These are phyloP conservation scores for Solanum rostratum DNA, from an alignment of 257 asterid species.

Conservation along the genomic window DNA sequence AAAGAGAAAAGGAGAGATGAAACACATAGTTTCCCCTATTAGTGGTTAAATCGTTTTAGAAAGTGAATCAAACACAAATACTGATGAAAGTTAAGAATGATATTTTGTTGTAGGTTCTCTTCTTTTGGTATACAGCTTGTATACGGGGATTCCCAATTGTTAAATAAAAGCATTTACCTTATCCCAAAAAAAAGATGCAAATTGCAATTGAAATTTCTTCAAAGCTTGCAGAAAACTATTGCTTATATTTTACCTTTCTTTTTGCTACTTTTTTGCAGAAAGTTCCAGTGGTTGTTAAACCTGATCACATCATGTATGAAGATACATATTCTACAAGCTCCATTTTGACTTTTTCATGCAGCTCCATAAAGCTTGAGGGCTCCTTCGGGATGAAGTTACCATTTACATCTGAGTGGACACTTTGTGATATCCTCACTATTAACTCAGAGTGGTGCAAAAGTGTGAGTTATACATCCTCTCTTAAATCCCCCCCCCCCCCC, in stretches of 20 bases:
- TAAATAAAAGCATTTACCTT: neutral
- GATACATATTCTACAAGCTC: constrained; percentile 27
- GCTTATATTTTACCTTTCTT: neutral
- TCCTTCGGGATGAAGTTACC: constrained; percentile 13
- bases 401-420: constrained; percentile 32
- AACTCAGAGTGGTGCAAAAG: constrained; percentile 33
- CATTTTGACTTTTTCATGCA: constrained; percentile 41
- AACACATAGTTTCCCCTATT: neutral
- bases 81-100: neutral
- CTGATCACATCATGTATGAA: constrained; percentile 38
- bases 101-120: neutral
- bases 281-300: constrained; percentile 36
- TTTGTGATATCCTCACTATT: constrained; percentile 34
- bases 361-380: constrained; percentile 41
- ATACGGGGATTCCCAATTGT: neutral
- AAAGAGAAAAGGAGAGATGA: neutral
- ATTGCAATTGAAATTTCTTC: neutral
- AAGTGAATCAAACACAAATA: neutral
- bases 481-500: too few species aligned
- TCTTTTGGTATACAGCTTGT: neutral
- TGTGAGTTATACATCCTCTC: constrained; percentile 34
- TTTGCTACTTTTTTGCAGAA: constrained; percentile 32
- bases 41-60: neutral
- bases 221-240: neutral
- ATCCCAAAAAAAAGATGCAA: neutral